Conservation (phyloP, 2,329 filamentous ascomycete species). For the Chrysoporthe deuterocubensis region DNA sequence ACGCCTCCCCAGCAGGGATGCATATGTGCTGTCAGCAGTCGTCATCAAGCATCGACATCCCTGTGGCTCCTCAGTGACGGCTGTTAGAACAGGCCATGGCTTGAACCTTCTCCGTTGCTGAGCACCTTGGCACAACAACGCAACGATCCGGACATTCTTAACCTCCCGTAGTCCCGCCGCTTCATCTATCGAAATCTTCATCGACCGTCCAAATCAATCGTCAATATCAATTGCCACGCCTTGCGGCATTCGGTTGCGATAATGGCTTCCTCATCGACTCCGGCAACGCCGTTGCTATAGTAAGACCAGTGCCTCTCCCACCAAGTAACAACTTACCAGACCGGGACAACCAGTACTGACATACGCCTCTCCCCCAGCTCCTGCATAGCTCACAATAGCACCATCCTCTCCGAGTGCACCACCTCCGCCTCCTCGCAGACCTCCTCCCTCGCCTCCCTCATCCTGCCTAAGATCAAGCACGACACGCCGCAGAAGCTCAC, state of each 20-base stretch:
- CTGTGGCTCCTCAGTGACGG: not conserved
- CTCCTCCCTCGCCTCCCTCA: constrained; percentile 85
- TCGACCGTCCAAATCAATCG: not conserved
- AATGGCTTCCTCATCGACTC: constrained; percentile 75
- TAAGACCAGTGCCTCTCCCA: constrained; percentile 46
- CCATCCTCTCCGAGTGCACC: constrained; percentile 92
- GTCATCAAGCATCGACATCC: constrained; percentile 14
- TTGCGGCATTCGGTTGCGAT: not conserved
- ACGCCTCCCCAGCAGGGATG: not conserved
- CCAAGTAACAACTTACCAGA: not conserved
- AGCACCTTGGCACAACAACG: not conserved
- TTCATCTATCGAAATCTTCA: not conserved
- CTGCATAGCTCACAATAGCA: constrained; percentile 92
- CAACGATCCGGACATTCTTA: not conserved
- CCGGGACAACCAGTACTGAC: constrained; percentile 25
- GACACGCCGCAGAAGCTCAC: constrained; percentile 82
- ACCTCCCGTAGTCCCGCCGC: not conserved
- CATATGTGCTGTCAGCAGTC: constrained; percentile 11
- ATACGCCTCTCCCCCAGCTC: constrained; percentile 58
- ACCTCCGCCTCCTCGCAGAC: constrained; percentile 81
- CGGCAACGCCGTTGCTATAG: constrained; percentile 74
- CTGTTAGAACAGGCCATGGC: not conserved
- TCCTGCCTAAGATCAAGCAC: constrained; percentile 94
- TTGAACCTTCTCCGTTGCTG: not conserved
- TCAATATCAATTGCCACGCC: not conserved